Evolutionary conservation across 78 protist species (phyloP), one percentile per base, ranked within the genome.

Genomic region (Dictyostelium capitatum): DNA sequence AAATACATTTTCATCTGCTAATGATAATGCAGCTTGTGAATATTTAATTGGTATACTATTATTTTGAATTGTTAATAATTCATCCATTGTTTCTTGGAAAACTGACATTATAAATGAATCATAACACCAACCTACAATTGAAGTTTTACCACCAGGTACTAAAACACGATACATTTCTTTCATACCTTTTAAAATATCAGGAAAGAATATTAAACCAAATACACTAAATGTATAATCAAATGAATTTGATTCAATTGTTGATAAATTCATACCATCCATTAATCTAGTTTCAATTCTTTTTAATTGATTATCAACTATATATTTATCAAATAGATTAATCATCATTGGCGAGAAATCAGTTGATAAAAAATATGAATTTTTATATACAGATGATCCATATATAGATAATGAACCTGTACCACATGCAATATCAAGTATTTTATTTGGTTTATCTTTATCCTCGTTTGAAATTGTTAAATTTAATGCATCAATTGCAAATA

Each of bases 371-470:
- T 19, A 0, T 56, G 53, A 25, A 65, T 43, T 56, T 4, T 43
- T 15, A n/a, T 6, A 14, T 7, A 48, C 72, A 28, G 50, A 50
- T 4, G 72, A 41, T 14, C 62, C 73, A 8, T 20, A 17, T 10
- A 83, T 47, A 3, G 90, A 64, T 69, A 83, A 54, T 23, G 81
- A 46, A 37, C 90, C 90, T 11, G 81, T 56, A 51, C 90, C 90
- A 12, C 73, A 17, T 25, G 82, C 90, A 54, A 72, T n/a, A 72
- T 83, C 90, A 3, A 83, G 53, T 10, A 83, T 72, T 19, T 54
- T 69, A 8, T 72, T 11, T 37, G 41, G n/a, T 25, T 30, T 41
- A 12, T 6, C 5, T 30, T 30, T 65, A 6, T 8, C n/a, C 8
- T 37, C 32, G 3, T 32, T 15, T 20, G 17, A 6, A 67, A 72